Evolutionary conservation across 2,329 filamentous ascomycete genomes (phyloP).

Genomic region (Ophiostoma himal-ulmi): DNA sequence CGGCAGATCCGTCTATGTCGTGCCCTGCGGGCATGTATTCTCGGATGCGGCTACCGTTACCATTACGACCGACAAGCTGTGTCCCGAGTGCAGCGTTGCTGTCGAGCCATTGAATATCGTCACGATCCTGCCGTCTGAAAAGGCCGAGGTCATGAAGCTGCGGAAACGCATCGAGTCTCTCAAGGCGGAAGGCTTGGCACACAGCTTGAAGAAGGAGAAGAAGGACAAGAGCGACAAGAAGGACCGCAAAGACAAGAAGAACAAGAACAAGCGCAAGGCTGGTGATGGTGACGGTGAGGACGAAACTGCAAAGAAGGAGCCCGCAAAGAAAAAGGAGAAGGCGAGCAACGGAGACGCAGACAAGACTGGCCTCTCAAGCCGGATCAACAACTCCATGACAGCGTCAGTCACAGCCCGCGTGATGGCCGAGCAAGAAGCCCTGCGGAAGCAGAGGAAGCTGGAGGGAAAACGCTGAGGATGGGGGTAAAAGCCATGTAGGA

Average conservation of each 20-base stretch:
- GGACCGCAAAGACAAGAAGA: slow-evolving; percentile 61
- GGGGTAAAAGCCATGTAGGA: background rate
- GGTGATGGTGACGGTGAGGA: slow-evolving; percentile 15
- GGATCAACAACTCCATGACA: slow-evolving; percentile 84
- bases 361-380: slow-evolving; percentile 29
- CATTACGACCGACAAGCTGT: slow-evolving; percentile 54
- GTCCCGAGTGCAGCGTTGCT: slow-evolving; percentile 66
- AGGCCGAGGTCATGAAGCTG: slow-evolving; percentile 64
- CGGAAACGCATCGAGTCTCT: slow-evolving; percentile 62
- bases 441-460: slow-evolving; percentile 71
- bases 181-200: slow-evolving; percentile 65
- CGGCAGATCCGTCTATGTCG: slow-evolving; percentile 77
- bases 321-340: slow-evolving; percentile 28
- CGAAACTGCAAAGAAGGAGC: slow-evolving; percentile 32
- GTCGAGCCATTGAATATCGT: slow-evolving; percentile 74
- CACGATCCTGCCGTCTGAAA: slow-evolving; percentile 67
- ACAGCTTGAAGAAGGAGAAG: slow-evolving; percentile 76
- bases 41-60: slow-evolving; percentile 79
- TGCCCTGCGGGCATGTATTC: slow-evolving; percentile 94
- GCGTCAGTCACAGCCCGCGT: slow-evolving; percentile 82
- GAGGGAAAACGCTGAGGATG: slow-evolving; percentile 33
- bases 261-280: slow-evolving; percentile 45
- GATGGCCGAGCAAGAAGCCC: slow-evolving; percentile 75
- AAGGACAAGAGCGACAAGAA: slow-evolving; percentile 43
- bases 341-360: slow-evolving; percentile 2